A percentile compares a stretch with the other conserved stretches of the same genome.
Evolutionary conservation across 345 rosid species (phyloP).

Genomic region (Eucalyptus polyanthemos): DNA sequence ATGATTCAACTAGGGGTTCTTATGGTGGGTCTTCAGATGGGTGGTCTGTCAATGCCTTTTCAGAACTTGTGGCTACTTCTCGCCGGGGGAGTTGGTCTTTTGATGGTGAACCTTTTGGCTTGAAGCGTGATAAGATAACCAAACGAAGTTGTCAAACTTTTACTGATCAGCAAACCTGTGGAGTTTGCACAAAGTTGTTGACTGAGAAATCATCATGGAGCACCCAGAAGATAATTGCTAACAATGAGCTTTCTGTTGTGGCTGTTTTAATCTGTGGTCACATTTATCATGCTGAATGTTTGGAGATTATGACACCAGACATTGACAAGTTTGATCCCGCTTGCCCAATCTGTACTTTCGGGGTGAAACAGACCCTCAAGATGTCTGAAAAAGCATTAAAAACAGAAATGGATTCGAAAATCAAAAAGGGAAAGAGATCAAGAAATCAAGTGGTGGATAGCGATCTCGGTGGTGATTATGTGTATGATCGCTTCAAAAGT

Average conservation of each 20-base stretch:
- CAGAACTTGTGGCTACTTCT: constrained; percentile 73
- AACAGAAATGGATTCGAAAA: constrained; percentile 66
- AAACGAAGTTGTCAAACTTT: constrained; percentile 32
- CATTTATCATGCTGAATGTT: constrained; percentile 92
- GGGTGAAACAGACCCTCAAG: constrained; percentile 61
- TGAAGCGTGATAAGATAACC: constrained; percentile 30
- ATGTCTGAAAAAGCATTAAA: constrained; percentile 73
- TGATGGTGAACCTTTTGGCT: constrained; percentile 41
- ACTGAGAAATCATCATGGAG: constrained; percentile 75
- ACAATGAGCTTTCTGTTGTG: constrained; percentile 58
- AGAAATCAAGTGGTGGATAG: constrained; percentile 58
- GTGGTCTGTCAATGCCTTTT: constrained; percentile 78
- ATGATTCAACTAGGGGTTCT: constrained; percentile 42
- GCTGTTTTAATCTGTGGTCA: constrained; percentile 89
- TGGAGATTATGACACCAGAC: constrained; percentile 81
- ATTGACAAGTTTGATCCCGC: constrained; percentile 75
- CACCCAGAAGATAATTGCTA: constrained; percentile 52
- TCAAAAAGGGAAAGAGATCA: constrained; percentile 48
- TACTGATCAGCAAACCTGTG: constrained; percentile 58
- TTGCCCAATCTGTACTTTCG: constrained; percentile 89
- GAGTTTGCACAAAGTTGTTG: constrained; percentile 76
- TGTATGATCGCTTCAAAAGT: constrained; percentile 28
- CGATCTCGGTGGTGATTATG: constrained; percentile 38
- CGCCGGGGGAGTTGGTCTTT: constrained; percentile 45
- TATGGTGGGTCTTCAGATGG: constrained; percentile 61